These are phyloP conservation scores for Hericium coralloides DNA, from an alignment of 768 basidiomycete species.

Conservation along the genomic window DNA sequence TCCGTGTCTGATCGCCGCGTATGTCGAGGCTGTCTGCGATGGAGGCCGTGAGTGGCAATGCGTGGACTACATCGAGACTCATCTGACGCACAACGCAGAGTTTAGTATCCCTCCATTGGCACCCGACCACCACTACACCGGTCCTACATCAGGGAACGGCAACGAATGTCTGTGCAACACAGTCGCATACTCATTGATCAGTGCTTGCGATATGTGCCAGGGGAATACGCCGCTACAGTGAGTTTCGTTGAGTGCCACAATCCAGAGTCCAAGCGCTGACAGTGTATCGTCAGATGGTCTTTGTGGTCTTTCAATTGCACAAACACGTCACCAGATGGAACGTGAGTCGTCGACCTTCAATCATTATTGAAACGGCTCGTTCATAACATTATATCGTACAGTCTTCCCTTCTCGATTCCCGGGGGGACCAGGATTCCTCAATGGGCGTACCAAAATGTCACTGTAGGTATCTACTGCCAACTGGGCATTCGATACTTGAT, in stretches of 20 bases:
- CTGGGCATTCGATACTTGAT: background rate
- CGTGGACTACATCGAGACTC: background rate
- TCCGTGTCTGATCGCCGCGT: background rate
- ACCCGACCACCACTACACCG: constrained; percentile 4
- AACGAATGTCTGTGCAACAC: constrained; percentile 18
- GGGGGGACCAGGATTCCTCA: constrained; percentile 33
- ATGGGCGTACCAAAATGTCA: constrained; percentile 40
- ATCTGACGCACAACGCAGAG: background rate
- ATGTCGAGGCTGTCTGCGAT: constrained; percentile 1
- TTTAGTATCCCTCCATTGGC: background rate
- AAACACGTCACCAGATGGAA: background rate
- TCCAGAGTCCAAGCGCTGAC: background rate
- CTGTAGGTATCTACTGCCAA: constrained; percentile 20
- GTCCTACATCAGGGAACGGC: background rate
- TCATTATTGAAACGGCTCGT: background rate
- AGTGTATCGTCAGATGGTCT: constrained; percentile 3
- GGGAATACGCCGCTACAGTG: constrained; percentile 2
- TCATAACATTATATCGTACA: background rate
- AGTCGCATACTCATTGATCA: constrained; percentile 19
- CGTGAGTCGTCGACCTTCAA: background rate
- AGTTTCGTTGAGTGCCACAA: background rate
- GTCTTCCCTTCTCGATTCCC: constrained; percentile 26
- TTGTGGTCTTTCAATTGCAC: constrained; percentile 8
- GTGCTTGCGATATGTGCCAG: constrained; percentile 21
- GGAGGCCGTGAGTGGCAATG: constrained; percentile 4